Evolutionary conservation across 176 grass and related monocot genomes (phyloP).

Genomic region (Avena atlantica): DNA sequence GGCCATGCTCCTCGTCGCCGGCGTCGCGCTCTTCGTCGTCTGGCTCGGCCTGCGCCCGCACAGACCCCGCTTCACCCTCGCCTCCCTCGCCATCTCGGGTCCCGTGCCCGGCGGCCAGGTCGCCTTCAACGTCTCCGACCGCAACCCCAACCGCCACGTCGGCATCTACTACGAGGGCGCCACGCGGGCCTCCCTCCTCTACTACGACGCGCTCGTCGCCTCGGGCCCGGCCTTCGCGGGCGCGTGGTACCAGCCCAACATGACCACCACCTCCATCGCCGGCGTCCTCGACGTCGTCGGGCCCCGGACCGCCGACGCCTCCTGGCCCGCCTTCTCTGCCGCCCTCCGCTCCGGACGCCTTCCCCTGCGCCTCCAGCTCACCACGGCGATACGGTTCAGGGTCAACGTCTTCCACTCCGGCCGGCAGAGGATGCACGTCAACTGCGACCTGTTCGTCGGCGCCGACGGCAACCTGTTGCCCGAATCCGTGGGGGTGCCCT

Average conservation of each 20-base stretch:
- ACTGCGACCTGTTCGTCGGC: constrained; percentile 47
- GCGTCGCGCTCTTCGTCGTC: constrained; percentile 34
- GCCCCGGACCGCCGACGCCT: neutral
- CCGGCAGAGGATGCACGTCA: constrained; percentile 49
- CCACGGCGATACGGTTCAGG: constrained; percentile 47
- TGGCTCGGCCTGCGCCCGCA: constrained; percentile 71
- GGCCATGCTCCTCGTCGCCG: neutral
- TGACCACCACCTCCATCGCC: constrained; percentile 51
- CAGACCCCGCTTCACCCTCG: constrained; percentile 54
- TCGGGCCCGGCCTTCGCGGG: constrained; percentile 39
- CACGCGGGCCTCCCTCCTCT: constrained; percentile 40
- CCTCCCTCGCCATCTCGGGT: constrained; percentile 37
- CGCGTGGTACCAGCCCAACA: constrained; percentile 66
- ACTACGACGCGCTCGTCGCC: constrained; percentile 39
- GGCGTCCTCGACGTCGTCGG: constrained; percentile 40
- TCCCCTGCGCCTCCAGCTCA: constrained; percentile 52
- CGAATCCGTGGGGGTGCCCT: constrained; percentile 4
- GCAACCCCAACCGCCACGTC: constrained; percentile 60
- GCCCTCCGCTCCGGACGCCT: constrained; percentile 31
- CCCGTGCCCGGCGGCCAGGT: neutral
- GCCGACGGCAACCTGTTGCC: constrained; percentile 27
- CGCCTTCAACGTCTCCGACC: constrained; percentile 56
- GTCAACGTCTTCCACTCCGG: constrained; percentile 44
- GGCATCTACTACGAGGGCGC: constrained; percentile 60
- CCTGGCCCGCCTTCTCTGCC: constrained; percentile 18